Percentiles rank a stretch among this genome's conserved stretches.
These are phyloP conservation scores for Aspergillus ochraceoroseus DNA, from an alignment of 2,329 filamentous ascomycete genomes.

Conservation along the genomic window DNA sequence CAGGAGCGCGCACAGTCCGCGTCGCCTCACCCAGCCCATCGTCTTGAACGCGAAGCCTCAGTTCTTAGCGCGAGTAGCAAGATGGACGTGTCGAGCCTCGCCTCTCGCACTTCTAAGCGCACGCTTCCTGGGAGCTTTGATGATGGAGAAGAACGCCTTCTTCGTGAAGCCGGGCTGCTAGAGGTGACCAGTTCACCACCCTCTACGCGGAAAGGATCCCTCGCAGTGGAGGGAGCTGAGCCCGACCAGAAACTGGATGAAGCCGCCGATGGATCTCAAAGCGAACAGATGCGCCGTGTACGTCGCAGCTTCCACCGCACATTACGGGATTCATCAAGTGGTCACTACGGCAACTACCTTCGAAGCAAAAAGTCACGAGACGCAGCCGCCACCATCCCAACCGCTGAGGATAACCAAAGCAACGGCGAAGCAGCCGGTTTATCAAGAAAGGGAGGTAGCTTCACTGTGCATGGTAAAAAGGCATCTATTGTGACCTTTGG, in stretches of 20 bases:
- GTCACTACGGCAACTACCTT: conserved; percentile 55
- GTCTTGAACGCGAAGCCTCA: conserved; percentile 37
- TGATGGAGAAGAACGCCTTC: conserved; percentile 61
- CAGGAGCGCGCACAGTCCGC: conserved; percentile 29
- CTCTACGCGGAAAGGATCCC: conserved; percentile 41
- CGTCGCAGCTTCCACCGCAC: conserved; percentile 86
- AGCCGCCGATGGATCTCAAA: conserved; percentile 38
- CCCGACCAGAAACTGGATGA: conserved; percentile 41
- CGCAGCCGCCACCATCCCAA: conserved; percentile 55
- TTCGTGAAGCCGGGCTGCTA: conserved; percentile 64
- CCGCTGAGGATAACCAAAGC: conserved; percentile 48
- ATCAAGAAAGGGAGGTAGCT: conserved; percentile 74
- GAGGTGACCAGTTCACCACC: conserved; percentile 45
- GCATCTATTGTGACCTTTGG: conserved; percentile 96
- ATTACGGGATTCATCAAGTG: conserved; percentile 69
- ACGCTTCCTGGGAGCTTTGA: conserved; percentile 48
- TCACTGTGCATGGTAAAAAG: conserved; percentile 96
- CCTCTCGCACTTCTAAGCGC: conserved; percentile 33
- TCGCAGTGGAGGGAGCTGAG: conserved; percentile 41
- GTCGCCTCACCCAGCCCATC: conserved; percentile 24
- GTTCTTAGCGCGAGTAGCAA: conserved; percentile 37
- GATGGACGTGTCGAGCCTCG: conserved; percentile 34
- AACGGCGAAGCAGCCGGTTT: conserved; percentile 61
- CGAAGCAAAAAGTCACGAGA: conserved; percentile 74
- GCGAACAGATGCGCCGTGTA: conserved; percentile 59